Conservation (phyloP, 441 rosid genomes). For the Capsella rubella region DNA sequence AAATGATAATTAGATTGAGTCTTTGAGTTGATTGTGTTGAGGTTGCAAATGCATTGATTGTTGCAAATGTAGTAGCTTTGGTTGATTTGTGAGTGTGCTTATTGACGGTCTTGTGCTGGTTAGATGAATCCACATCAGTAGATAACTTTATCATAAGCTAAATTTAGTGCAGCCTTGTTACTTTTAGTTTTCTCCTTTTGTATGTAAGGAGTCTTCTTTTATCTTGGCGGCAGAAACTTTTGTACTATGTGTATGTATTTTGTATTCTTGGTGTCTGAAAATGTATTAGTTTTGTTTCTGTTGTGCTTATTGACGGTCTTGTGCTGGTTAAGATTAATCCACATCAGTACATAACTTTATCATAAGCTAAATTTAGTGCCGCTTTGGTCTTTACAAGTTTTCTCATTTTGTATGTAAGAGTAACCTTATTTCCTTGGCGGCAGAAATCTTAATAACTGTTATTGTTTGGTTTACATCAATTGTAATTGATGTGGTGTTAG, state of each 20-base stretch:
- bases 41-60: background rate
- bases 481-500: background rate
- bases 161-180: slow-evolving; percentile 30
- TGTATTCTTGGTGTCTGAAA: background rate
- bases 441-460: background rate
- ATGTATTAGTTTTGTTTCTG: background rate
- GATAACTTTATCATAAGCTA: slow-evolving; percentile 57
- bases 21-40: background rate
- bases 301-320: slow-evolving; percentile 50
- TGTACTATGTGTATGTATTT: background rate
- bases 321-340: slow-evolving; percentile 38
- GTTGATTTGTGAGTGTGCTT: slow-evolving; percentile 28
- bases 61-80: background rate
- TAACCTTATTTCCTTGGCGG: background rate
- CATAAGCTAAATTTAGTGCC: slow-evolving; percentile 50
- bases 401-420: slow-evolving; percentile 8
- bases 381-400: slow-evolving; percentile 38
- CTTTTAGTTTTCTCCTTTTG: slow-evolving; percentile 36
- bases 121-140: slow-evolving; percentile 40
- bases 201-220: background rate
- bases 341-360: slow-evolving; percentile 53
- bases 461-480: background rate
- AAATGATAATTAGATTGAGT: background rate
- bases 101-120: slow-evolving; percentile 50
- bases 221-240: background rate